These are phyloP conservation scores for Kwoniella sp. DNA, from an alignment of 768 basidiomycete species.

Conservation along the genomic window DNA sequence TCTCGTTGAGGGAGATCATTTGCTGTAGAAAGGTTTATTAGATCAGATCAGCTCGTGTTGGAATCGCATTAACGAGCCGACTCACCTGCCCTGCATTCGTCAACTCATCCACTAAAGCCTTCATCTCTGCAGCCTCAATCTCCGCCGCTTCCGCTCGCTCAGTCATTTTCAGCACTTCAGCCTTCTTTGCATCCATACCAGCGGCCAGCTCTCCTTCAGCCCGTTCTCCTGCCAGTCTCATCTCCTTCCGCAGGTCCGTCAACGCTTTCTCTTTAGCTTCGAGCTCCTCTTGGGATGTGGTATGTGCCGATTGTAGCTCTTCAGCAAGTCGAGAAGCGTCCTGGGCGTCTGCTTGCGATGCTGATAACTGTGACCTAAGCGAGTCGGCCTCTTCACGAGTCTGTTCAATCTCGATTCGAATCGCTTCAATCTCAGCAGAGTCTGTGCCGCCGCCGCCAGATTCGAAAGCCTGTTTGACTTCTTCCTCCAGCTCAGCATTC, in stretches of 20 bases:
- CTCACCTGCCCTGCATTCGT: slow-evolving; percentile 82
- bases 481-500: slow-evolving; percentile 49
- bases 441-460: slow-evolving; percentile 56
- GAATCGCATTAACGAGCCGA: too few relatives aligned
- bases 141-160: slow-evolving; percentile 59
- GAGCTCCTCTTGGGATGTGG: slow-evolving; percentile 62
- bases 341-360: slow-evolving; percentile 34
- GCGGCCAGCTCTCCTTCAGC: slow-evolving; percentile 43
- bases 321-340: slow-evolving; percentile 58
- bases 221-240: slow-evolving; percentile 36
- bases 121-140: slow-evolving; percentile 65
- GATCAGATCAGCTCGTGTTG: neutral
- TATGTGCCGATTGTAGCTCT: slow-evolving; percentile 56
- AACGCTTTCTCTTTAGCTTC: slow-evolving; percentile 58
- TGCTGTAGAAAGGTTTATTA: slow-evolving; percentile 61
- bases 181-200: slow-evolving; percentile 48
- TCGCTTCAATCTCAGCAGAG: slow-evolving; percentile 59
- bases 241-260: slow-evolving; percentile 40
- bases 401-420: slow-evolving; percentile 39
- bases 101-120: slow-evolving; percentile 76
- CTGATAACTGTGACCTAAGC: slow-evolving; percentile 31
- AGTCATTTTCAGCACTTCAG: slow-evolving; percentile 65
- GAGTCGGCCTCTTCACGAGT: slow-evolving; percentile 39
- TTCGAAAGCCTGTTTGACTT: slow-evolving; percentile 57
- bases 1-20: slow-evolving; percentile 91